phyloP scores from a whole-genome alignment of 2,329 filamentous ascomycete species.

The Amauroascus niger region DNA sequence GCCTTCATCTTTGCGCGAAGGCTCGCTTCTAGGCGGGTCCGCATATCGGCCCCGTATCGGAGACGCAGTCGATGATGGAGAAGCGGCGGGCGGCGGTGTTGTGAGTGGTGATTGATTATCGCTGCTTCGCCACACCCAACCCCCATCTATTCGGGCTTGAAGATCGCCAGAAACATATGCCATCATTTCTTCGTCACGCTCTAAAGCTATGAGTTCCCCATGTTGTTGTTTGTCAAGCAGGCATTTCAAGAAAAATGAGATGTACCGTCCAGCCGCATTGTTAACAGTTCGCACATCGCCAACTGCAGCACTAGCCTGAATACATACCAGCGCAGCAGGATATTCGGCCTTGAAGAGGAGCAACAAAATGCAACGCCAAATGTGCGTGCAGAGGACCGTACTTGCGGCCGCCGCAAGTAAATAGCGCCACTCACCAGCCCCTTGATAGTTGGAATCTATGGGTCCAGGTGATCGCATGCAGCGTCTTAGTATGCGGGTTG shows the following conservation, averaged over 20 bases:
- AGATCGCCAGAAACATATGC: conserved; percentile 79
- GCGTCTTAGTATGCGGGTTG: conserved; percentile 63
- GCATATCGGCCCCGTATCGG: conserved; percentile 17
- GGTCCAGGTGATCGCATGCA: conserved; percentile 42
- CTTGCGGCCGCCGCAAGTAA: conserved; percentile 59
- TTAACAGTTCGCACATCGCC: conserved; percentile 64
- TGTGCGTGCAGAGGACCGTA: conserved; percentile 66
- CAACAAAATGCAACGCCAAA: conserved; percentile 79
- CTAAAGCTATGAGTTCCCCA: conserved; percentile 35
- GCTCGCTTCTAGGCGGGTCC: conserved; percentile 49
- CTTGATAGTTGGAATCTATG: conserved; percentile 25
- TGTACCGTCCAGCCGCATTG: conserved; percentile 66
- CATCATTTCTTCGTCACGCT: conserved; percentile 75
- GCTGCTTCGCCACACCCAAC: conserved; percentile 71
- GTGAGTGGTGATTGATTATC: conserved; percentile 38
- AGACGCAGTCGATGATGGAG: conserved; percentile 9
- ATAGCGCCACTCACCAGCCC: conserved; percentile 43
- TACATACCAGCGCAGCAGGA: conserved; percentile 60
- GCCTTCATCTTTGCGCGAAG: conserved; percentile 11
- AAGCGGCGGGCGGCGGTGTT: conserved; percentile 9
- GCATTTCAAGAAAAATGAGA: conserved; percentile 67
- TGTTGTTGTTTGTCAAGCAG: conserved; percentile 50
- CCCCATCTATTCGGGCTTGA: conserved; percentile 64
- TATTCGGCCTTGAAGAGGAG: conserved; percentile 66
- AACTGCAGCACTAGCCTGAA: conserved; percentile 61